phyloP scores from a whole-genome alignment of 441 rosid species.

The Pelargonium australe region DNA sequence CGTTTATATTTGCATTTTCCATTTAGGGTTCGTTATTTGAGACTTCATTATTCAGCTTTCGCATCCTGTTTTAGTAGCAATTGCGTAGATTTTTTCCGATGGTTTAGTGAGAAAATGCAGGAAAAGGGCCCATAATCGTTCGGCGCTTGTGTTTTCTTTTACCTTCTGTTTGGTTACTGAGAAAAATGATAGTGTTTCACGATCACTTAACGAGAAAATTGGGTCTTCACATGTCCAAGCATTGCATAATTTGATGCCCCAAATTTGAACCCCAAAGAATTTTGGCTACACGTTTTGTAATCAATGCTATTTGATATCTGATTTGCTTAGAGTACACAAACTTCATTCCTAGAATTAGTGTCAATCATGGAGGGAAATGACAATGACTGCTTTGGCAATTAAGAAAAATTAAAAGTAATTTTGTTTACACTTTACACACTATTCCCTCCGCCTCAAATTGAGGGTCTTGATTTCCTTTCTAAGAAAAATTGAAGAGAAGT shows the following conservation, averaged over 20 bases:
- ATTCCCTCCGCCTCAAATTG: too few relatives aligned
- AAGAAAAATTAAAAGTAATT: background rate
- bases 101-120: background rate
- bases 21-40: background rate
- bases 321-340: background rate
- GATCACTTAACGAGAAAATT: background rate
- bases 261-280: background rate
- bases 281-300: background rate
- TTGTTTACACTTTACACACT: too few relatives aligned
- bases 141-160: background rate
- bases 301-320: background rate
- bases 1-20: background rate
- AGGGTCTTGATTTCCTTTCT: too few relatives aligned
- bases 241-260: background rate
- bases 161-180: conserved; percentile 3
- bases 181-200: background rate
- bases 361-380: background rate
- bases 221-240: background rate
- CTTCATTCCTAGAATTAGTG: background rate
- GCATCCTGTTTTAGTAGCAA: too few relatives aligned
- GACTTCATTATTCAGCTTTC: too few relatives aligned
- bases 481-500: too few relatives aligned
- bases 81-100: too few relatives aligned
- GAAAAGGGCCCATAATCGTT: background rate
- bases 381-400: background rate